A percentile compares a stretch with the other conserved stretches of the same genome.
Conservation (phyloP, 345 rosid species). For the Salix brachista region DNA sequence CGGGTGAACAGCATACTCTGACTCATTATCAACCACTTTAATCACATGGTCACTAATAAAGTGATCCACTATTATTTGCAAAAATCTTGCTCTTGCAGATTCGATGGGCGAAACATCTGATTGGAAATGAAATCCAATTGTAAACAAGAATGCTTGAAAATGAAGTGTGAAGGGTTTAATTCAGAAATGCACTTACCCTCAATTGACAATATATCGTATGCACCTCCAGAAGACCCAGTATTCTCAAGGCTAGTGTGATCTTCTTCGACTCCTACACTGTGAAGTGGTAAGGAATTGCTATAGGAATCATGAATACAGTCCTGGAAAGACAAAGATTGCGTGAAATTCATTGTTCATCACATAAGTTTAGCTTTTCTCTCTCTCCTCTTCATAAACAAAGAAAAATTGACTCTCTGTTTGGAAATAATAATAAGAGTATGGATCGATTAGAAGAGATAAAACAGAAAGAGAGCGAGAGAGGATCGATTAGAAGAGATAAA, state of each 20-base stretch:
- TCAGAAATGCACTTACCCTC: constrained; percentile 40
- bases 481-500: background rate
- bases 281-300: constrained; percentile 56
- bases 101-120: constrained; percentile 84
- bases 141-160: background rate
- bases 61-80: constrained; percentile 67
- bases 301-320: constrained; percentile 76
- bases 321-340: constrained; percentile 19
- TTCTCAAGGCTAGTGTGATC: constrained; percentile 59
- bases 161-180: background rate
- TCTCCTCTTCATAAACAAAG: no score
- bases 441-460: background rate
- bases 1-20: constrained; percentile 40
- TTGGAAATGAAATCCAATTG: background rate
- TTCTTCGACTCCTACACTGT: constrained; percentile 53
- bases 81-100: constrained; percentile 73
- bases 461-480: background rate
- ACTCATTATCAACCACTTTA: constrained; percentile 51
- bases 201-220: constrained; percentile 49
- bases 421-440: no score
- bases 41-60: constrained; percentile 63
- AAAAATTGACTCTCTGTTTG: no score
- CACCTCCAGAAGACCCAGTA: constrained; percentile 32
- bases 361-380: no score
- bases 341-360: no score